A percentile compares a stretch with the other conserved stretches of the same genome.
Conservation (phyloP, 1,284 basidiomycete species). For the Abortiporus biennis region DNA sequence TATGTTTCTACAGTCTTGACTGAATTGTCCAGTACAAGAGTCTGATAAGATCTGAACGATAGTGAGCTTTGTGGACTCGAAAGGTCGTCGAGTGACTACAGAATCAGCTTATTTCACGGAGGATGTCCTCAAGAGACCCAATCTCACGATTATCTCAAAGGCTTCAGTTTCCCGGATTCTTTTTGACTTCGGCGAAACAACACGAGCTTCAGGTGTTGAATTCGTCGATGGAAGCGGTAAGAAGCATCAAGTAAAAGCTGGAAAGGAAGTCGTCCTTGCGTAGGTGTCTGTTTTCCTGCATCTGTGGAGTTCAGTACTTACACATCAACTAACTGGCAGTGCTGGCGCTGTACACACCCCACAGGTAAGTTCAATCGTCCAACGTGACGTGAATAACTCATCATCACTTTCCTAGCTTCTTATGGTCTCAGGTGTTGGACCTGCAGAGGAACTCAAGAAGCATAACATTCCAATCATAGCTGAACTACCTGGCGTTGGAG, state of each 20-base stretch:
- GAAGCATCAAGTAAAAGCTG: slow-evolving; percentile 37
- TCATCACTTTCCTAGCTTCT: slow-evolving; percentile 5
- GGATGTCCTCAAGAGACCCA: slow-evolving; percentile 52
- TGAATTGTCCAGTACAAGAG: background rate
- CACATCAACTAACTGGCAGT: slow-evolving; percentile 27
- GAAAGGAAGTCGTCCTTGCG: slow-evolving; percentile 60
- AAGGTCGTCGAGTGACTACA: slow-evolving; percentile 47
- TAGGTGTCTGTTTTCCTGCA: slow-evolving; percentile 33
- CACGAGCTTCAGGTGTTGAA: slow-evolving; percentile 55
- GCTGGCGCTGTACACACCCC: slow-evolving; percentile 61
- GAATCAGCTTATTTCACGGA: slow-evolving; percentile 62
- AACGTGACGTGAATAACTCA: slow-evolving; percentile 2
- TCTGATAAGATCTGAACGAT: background rate
- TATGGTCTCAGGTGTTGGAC: slow-evolving; percentile 9
- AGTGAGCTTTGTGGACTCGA: slow-evolving; percentile 61
- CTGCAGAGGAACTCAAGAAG: slow-evolving; percentile 30
- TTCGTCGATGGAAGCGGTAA: slow-evolving; percentile 35
- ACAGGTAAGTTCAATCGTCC: slow-evolving; percentile 33
- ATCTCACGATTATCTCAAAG: slow-evolving; percentile 51
- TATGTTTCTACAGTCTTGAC: slow-evolving; percentile 3
- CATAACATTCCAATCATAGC: slow-evolving; percentile 31
- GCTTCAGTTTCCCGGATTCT: slow-evolving; percentile 50
- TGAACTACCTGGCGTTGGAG: slow-evolving; percentile 55
- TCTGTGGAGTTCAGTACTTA: background rate
- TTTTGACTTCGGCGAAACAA: slow-evolving; percentile 39